Conservation (phyloP, 306 rosid species). For the Malus sylvestris region DNA sequence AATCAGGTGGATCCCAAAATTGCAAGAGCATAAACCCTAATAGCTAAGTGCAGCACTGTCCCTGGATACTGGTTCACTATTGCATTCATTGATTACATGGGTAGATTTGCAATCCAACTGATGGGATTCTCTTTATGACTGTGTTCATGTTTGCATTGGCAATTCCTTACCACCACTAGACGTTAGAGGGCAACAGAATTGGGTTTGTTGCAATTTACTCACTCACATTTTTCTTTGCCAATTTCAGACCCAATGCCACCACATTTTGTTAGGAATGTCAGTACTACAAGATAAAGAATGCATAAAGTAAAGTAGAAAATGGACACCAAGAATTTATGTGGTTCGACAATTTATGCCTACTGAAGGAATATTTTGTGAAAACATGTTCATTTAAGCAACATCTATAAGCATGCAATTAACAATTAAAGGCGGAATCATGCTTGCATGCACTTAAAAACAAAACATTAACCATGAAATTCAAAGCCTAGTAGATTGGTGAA, state of each 20-base stretch:
- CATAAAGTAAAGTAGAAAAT: too few species aligned
- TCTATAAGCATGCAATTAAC: too few species aligned
- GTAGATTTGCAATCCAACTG: slow-evolving; percentile 71
- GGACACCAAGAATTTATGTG: too few species aligned
- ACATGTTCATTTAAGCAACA: too few species aligned
- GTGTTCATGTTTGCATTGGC: too few species aligned
- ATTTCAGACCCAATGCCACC: slow-evolving; percentile 87
- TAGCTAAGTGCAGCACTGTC: slow-evolving; percentile 26
- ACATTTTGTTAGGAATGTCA: slow-evolving; percentile 12
- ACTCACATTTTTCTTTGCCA: slow-evolving; percentile 80
- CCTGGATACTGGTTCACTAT: slow-evolving; percentile 96
- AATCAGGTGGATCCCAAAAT: slow-evolving; percentile 73
- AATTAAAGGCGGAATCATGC: too few species aligned
- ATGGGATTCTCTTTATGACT: slow-evolving; percentile 23
- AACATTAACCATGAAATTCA: too few species aligned
- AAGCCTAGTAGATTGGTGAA: too few species aligned
- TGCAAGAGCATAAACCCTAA: slow-evolving; percentile 67
- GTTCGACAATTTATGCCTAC: too few species aligned
- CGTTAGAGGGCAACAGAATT: slow-evolving; percentile 25
- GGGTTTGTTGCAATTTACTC: slow-evolving; percentile 73
- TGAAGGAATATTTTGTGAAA: too few species aligned
- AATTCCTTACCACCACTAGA: slow-evolving; percentile 52
- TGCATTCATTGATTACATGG: slow-evolving; percentile 49
- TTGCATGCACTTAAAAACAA: too few species aligned
- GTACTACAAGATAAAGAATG: too few species aligned